Percentiles rank a stretch among this genome's conserved stretches.
These are phyloP conservation scores for Beta vulgaris DNA, from an alignment of 148 eudicot genomes.

Conservation along the genomic window DNA sequence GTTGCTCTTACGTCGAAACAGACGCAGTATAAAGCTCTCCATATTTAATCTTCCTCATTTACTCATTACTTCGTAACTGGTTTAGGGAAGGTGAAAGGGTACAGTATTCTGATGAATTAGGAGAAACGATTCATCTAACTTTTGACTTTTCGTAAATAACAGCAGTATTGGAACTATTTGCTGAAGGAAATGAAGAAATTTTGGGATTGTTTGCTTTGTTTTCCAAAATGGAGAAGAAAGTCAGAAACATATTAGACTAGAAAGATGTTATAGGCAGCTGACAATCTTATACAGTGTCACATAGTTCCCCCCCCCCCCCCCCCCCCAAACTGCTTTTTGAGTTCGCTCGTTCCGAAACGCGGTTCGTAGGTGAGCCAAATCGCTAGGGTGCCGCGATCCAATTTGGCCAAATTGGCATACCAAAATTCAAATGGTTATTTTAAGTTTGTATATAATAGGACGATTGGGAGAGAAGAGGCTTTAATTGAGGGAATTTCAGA, in stretches of 20 bases:
- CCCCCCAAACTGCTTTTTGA: too few relatives aligned
- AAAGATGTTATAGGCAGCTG: not conserved
- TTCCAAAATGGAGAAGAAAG: not conserved
- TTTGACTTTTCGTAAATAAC: not conserved
- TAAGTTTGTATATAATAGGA: too few relatives aligned
- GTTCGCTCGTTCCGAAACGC: too few relatives aligned
- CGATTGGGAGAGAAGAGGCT: too few relatives aligned
- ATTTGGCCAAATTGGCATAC: too few relatives aligned
- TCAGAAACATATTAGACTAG: not conserved
- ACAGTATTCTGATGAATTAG: not conserved
- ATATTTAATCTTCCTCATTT: not conserved
- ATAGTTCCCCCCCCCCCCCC: too few relatives aligned
- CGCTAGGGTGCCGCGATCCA: too few relatives aligned
- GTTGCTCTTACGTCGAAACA: too few relatives aligned
- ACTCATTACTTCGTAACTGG: not conserved
- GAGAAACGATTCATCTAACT: not conserved
- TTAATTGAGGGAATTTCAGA: too few relatives aligned
- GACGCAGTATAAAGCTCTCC: not conserved
- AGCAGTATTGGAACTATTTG: not conserved
- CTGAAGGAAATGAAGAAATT: not conserved
- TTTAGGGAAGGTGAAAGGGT: not conserved
- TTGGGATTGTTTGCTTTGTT: not conserved
- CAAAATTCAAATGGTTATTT: too few relatives aligned
- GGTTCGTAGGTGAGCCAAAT: too few relatives aligned
- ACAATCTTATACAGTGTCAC: too few relatives aligned